phyloP scores from a whole-genome alignment of 805 yeast genomes.

The Candida ovalis region DNA sequence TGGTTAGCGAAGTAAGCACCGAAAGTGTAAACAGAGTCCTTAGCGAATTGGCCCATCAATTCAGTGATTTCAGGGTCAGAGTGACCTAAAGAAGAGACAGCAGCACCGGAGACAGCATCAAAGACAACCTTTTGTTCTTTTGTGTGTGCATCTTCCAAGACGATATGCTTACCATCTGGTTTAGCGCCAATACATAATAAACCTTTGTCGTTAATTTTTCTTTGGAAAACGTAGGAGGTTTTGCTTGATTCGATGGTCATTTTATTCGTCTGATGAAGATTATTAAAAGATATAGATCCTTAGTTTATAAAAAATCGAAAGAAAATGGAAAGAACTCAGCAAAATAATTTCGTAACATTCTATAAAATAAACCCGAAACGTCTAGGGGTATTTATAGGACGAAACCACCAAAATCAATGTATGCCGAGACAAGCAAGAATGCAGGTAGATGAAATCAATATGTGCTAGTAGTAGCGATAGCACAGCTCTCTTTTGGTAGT shows the following conservation, averaged over 20 bases:
- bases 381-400: too few relatives aligned
- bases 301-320: too few relatives aligned
- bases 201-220: slow-evolving; percentile 33
- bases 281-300: too few relatives aligned
- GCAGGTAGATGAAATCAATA: neutral
- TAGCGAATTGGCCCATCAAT: slow-evolving; percentile 36
- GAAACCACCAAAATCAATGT: too few relatives aligned
- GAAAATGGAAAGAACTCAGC: too few relatives aligned
- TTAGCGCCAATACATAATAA: slow-evolving; percentile 40
- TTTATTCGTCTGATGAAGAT: too few relatives aligned
- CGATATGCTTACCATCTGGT: slow-evolving; percentile 40
- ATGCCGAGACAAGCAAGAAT: too few relatives aligned
- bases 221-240: slow-evolving; percentile 41
- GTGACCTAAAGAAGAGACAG: slow-evolving; percentile 44
- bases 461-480: neutral
- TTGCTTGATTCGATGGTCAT: slow-evolving; percentile 24
- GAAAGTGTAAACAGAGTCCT: slow-evolving; percentile 34
- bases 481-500: neutral
- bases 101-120: slow-evolving; percentile 47
- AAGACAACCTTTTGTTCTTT: slow-evolving; percentile 33
- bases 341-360: too few relatives aligned
- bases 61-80: slow-evolving; percentile 36
- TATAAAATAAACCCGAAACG: too few relatives aligned
- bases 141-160: slow-evolving; percentile 38
- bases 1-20: slow-evolving; percentile 32